Evolutionary conservation across 108 stramenopile genomes (phyloP), one percentile per base, ranked within the genome.

Genomic region (Heterococcus sp.): DNA sequence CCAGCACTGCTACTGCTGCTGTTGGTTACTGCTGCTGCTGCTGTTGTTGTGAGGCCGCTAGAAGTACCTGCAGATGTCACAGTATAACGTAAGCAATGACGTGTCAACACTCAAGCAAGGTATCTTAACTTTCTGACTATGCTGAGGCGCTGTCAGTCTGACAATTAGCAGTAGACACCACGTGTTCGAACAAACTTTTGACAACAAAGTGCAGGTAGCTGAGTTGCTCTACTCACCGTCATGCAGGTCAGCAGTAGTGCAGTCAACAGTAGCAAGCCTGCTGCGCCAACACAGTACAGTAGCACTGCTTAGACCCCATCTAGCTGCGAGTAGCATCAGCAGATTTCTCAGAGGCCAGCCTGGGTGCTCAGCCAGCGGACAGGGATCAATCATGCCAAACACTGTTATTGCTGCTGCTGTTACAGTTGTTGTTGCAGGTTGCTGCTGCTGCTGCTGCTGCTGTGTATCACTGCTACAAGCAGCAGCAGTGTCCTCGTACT

Each of bases 341-440:
- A 88, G 76, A 38, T 88, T 88, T 1, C 86, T 72, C 31, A 83
- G 37, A 29, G 87, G 84, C 87, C 87, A 88, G 34, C 84, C 86
- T n/a, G 75, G 83, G 31, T 37, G 38, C 35, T 34, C 69, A 1
- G 86, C 72, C 68, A 75, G 37, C 31, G 84, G 37, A 66, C 65
- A 71, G 37, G 86, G 86, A 37, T 88, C 86, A 1, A 85, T 28
- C 29, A 77, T 73, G 14, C 76, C 84, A 38, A 85, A 83, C 84
- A 84, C 75, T 32, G 27, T 11, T 26, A 31, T 11, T 36, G 35
- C 26, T 68, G 29, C 8, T 11, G 35, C 27, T 32, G 3, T 21
- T n/a, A 75, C 21, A 65, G 30, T 28, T 66, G 35, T 72, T 67
- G 26, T 38, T 38, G 68, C 38, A 78, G 75, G 35, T 71, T 66